These are phyloP conservation scores for Rickenella mellea DNA, from an alignment of 768 basidiomycete genomes.

Conservation along the genomic window DNA sequence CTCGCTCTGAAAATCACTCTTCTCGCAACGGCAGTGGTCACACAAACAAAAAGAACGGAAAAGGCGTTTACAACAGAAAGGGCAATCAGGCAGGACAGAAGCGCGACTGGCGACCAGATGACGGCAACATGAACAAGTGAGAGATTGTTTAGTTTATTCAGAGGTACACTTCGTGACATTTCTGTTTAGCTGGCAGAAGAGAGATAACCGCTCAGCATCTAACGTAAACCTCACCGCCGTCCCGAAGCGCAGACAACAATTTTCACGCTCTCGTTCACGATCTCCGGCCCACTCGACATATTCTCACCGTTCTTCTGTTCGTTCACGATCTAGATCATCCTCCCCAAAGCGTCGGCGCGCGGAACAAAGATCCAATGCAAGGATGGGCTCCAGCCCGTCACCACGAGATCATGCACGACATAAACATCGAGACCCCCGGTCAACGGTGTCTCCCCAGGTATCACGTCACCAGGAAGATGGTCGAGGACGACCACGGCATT, in stretches of 20 bases:
- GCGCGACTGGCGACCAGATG: slow-evolving; percentile 42
- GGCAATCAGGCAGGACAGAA: slow-evolving; percentile 29
- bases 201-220: slow-evolving; percentile 37
- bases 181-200: slow-evolving; percentile 51
- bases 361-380: slow-evolving; percentile 11
- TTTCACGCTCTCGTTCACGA: slow-evolving; percentile 44
- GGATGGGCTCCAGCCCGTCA: slow-evolving; percentile 41
- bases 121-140: slow-evolving; percentile 70
- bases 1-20: slow-evolving; percentile 28
- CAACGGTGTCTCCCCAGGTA: slow-evolving; percentile 18
- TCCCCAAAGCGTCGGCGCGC: slow-evolving; percentile 45
- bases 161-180: too few species aligned
- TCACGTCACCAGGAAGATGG: slow-evolving; percentile 11
- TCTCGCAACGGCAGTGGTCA: slow-evolving; percentile 15
- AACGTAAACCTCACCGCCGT: slow-evolving; percentile 26
- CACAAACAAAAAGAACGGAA: slow-evolving; percentile 15
- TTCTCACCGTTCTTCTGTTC: slow-evolving; percentile 56
- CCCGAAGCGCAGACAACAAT: slow-evolving; percentile 32
- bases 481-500: slow-evolving; percentile 22
- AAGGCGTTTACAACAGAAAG: slow-evolving; percentile 14
- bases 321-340: slow-evolving; percentile 50
- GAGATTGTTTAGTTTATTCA: slow-evolving; percentile 17
- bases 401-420: slow-evolving; percentile 30
- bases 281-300: slow-evolving; percentile 59
- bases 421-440: slow-evolving; percentile 18